These are phyloP conservation scores for Penicillium crustosum DNA, from an alignment of 2,329 filamentous ascomycete species.

Conservation along the genomic window DNA sequence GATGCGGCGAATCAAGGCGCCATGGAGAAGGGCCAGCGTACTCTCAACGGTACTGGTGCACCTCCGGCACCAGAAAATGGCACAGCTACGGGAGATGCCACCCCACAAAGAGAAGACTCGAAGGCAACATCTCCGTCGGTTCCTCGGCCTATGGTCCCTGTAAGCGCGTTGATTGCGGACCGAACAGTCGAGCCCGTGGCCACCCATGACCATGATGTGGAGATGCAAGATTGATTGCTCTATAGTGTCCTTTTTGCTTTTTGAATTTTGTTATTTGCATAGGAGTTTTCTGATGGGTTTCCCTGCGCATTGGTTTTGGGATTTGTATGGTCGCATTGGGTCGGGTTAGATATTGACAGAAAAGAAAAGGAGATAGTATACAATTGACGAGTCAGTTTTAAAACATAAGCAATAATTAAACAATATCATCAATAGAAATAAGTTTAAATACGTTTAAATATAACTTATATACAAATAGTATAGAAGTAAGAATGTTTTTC, in stretches of 20 bases:
- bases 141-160: conserved; percentile 45
- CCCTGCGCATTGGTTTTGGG: conserved; percentile 8
- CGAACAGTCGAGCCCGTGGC: conserved; percentile 49
- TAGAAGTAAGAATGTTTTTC: conserved; percentile 8
- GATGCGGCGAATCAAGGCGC: conserved; percentile 33
- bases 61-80: conserved; percentile 26
- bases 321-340: conserved; percentile 19
- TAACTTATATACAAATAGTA: neutral
- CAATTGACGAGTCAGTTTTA: neutral
- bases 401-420: neutral
- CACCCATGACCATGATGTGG: conserved; percentile 54
- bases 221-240: conserved; percentile 50
- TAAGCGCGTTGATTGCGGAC: conserved; percentile 57
- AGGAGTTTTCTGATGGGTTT: conserved; percentile 20
- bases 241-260: conserved; percentile 10
- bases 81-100: conserved; percentile 18
- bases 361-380: conserved; percentile 6
- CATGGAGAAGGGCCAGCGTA: conserved; percentile 43
- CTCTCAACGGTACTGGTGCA: conserved; percentile 32
- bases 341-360: conserved; percentile 5
- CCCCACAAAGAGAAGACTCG: conserved; percentile 16
- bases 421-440: neutral
- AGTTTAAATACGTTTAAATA: too few relatives aligned
- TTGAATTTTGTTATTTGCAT: conserved; percentile 20
- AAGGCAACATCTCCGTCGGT: conserved; percentile 27